These are phyloP conservation scores for Schizosaccharomyces pombe DNA, from an alignment of 805 yeast genomes.

Conservation along the genomic window DNA sequence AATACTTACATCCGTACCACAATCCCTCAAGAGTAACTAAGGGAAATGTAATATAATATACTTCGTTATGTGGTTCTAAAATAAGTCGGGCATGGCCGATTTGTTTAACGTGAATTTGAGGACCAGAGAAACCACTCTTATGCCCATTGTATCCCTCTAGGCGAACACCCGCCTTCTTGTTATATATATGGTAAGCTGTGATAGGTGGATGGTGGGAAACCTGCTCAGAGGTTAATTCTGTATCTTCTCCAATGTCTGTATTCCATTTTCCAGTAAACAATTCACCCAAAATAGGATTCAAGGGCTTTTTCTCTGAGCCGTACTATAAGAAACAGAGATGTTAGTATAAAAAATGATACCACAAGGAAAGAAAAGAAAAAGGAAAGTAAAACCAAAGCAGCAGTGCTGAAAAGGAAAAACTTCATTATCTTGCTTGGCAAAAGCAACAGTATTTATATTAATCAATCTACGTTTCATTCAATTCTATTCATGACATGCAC, in stretches of 20 bases:
- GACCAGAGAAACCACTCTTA: constrained; percentile 50
- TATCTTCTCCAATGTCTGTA: constrained; percentile 25
- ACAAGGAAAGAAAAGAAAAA: not conserved
- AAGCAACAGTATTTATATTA: too few species aligned
- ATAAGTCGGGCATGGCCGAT: constrained; percentile 1
- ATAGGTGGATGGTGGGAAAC: constrained; percentile 95
- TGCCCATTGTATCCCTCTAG: constrained; percentile 81
- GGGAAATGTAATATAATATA: not conserved
- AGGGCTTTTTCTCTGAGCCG: constrained; percentile 93
- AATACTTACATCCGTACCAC: constrained; percentile 4
- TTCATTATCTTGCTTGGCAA: too few species aligned
- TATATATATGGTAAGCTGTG: constrained; percentile 71
- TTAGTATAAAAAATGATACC: too few species aligned
- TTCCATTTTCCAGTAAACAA: constrained; percentile 80
- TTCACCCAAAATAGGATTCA: constrained; percentile 94
- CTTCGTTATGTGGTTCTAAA: not conserved
- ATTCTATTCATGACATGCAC: too few species aligned
- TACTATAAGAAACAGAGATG: constrained; percentile 14
- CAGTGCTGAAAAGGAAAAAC: too few species aligned
- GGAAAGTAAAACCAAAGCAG: too few species aligned
- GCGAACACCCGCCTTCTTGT: constrained; percentile 41
- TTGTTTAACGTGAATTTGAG: constrained; percentile 29
- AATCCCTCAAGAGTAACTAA: not conserved
- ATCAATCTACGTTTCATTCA: too few species aligned
- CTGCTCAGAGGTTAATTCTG: constrained; percentile 74